phyloP scores from a whole-genome alignment of 1,139 yeast species.

The Suhomyces ambrosiae region DNA sequence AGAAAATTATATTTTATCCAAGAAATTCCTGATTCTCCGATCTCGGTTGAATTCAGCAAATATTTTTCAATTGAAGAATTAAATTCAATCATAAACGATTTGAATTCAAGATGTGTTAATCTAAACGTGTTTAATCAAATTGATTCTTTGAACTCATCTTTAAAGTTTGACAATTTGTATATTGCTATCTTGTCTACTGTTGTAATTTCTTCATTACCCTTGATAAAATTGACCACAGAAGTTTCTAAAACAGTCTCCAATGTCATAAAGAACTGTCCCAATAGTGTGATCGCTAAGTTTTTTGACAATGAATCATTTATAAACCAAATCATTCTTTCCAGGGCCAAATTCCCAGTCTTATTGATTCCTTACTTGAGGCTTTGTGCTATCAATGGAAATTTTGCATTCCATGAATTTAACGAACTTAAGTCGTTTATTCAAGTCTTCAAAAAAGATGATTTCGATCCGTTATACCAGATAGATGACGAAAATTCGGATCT shows the following conservation, averaged over 20 bases:
- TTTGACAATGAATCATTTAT: slow-evolving; percentile 58
- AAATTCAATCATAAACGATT: slow-evolving; percentile 24
- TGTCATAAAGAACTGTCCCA: slow-evolving; percentile 58
- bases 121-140: slow-evolving; percentile 52
- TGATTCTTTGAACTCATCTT: slow-evolving; percentile 39
- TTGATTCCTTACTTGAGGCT: slow-evolving; percentile 63
- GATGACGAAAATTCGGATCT: slow-evolving; percentile 57
- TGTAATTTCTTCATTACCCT: slow-evolving; percentile 61
- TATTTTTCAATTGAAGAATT: slow-evolving; percentile 16
- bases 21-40: slow-evolving; percentile 29
- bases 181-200: slow-evolving; percentile 62
- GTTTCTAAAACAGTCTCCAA: slow-evolving; percentile 53
- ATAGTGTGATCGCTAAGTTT: slow-evolving; percentile 56
- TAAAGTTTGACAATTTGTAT: slow-evolving; percentile 55
- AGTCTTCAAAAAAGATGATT: slow-evolving; percentile 38
- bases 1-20: slow-evolving; percentile 54
- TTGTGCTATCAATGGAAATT: slow-evolving; percentile 62
- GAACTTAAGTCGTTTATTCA: slow-evolving; percentile 63
- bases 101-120: slow-evolving; percentile 49
- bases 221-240: slow-evolving; percentile 54
- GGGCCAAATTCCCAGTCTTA: slow-evolving; percentile 77
- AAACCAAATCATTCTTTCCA: slow-evolving; percentile 57
- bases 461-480: slow-evolving; percentile 42
- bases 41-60: slow-evolving; percentile 17
- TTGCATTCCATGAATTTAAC: slow-evolving; percentile 65